Base-by-base conservation (phyloP, 148 eudicot species). In the Chenopodium formosanum region DNA sequence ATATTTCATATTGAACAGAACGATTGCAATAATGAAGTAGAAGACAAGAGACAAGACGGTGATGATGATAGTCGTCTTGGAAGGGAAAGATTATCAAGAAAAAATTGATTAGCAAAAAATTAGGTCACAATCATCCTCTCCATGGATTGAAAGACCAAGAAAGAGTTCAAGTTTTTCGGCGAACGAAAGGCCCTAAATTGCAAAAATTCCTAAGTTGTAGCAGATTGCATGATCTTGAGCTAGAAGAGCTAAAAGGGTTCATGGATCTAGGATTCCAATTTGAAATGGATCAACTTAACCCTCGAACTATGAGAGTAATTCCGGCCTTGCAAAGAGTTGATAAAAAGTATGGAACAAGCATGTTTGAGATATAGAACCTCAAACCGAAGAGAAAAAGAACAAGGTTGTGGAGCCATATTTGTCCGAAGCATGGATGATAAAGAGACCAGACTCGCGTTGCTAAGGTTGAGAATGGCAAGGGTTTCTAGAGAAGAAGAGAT, bases 211-310 rank as follows among this genome's bases (percentile, higher is more conserved):
- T 72, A 82, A 90, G 90, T 76, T 83, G 84, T 85, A 89, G 83
- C 82, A 89, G 79, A 72, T 58, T 82, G 13, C 66, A 60, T 11
- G 91, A 90, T 79, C 93, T 92, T 2, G 92, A 92, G 66, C 87
- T 83, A 37, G 88, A 91, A 84, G 93, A 92, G 79, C 82, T 91
- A 5, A 85, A 89, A 86, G 96, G 96, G 76, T 92, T 91, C 79
- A 83, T 88, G 87, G 96, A 92, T 52, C 83, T 92, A 13, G 96
- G 92, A 20, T 91, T 92, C 78, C 75, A 60, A 60, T 92, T 92
- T 70, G 78, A 63, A 14, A 81, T 82, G 78, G 90, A 89, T 4
- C 70, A 75, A 31, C 44, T 91, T 34, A 88, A 79, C 76, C 90
- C 91, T 10, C 53, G 84, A 71, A 86, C 90, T 29, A 80, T 92